Evolutionary conservation across 331 rosid genomes (phyloP).

Genomic region (Erythrophleum ivorense): DNA sequence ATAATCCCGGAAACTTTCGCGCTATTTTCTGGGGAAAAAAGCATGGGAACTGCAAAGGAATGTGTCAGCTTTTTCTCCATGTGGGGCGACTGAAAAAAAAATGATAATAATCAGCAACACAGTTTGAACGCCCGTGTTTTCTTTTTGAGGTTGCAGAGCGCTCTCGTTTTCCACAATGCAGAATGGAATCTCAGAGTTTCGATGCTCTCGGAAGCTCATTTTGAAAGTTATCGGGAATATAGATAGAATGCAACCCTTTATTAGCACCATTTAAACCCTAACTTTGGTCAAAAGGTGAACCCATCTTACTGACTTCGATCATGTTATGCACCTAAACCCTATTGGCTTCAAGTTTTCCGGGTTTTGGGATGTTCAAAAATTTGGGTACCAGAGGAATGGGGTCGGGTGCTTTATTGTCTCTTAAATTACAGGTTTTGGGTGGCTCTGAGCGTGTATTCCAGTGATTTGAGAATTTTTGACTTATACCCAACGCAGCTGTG

Average conservation of each 20-base stretch:
- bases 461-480: slow-evolving; percentile 34
- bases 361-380: slow-evolving; percentile 42
- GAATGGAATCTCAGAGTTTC: slow-evolving; percentile 60
- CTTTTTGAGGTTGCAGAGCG: slow-evolving; percentile 42
- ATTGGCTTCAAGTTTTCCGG: slow-evolving; percentile 41
- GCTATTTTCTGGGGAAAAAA: slow-evolving; percentile 38
- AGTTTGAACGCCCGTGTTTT: slow-evolving; percentile 37
- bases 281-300: slow-evolving; percentile 51
- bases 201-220: slow-evolving; percentile 55
- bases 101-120: slow-evolving; percentile 19
- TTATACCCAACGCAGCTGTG: slow-evolving; percentile 19
- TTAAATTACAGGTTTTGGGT: slow-evolving; percentile 41
- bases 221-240: slow-evolving; percentile 21
- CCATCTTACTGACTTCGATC: slow-evolving; percentile 42
- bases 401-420: slow-evolving; percentile 42
- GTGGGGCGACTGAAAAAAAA: slow-evolving; percentile 39
- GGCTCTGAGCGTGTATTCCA: slow-evolving; percentile 1
- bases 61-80: slow-evolving; percentile 56
- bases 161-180: slow-evolving; percentile 56
- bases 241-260: slow-evolving; percentile 18
- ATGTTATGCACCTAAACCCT: slow-evolving; percentile 25
- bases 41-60: slow-evolving; percentile 43
- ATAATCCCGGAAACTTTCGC: slow-evolving; percentile 47
- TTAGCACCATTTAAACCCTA: slow-evolving; percentile 56
- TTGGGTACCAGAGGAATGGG: slow-evolving; percentile 35